phyloP scores from a whole-genome alignment of 2,329 filamentous ascomycete species.

The Biscogniauxia mediterranea region DNA sequence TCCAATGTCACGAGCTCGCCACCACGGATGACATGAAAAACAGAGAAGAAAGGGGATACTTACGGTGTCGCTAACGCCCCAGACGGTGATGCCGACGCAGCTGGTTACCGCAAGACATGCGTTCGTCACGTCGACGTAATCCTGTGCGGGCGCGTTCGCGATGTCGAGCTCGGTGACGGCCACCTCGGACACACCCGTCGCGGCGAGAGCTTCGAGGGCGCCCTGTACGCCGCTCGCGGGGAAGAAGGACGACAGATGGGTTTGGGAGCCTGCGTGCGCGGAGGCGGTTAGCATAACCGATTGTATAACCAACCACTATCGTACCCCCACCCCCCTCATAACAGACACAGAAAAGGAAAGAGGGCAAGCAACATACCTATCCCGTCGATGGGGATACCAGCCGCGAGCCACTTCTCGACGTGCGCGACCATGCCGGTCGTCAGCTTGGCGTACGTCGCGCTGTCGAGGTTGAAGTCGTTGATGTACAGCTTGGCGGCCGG shows the following conservation, averaged over 20 bases:
- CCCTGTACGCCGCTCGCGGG: conserved; percentile 36
- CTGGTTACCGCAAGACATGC: conserved; percentile 46
- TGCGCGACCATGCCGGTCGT: conserved; percentile 44
- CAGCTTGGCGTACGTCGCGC: conserved; percentile 54
- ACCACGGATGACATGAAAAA: neutral
- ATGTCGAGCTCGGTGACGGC: conserved; percentile 59
- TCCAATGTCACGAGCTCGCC: neutral
- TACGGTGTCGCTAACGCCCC: conserved; percentile 26
- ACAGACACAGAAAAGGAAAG: neutral
- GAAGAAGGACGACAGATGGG: conserved; percentile 42
- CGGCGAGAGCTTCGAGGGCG: conserved; percentile 45
- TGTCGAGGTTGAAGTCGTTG: conserved; percentile 68
- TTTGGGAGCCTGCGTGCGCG: conserved; percentile 43
- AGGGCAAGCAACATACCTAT: conserved; percentile 31
- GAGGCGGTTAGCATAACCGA: neutral
- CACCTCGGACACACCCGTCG: conserved; percentile 42
- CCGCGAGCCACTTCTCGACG: conserved; percentile 48
- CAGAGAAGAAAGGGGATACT: neutral
- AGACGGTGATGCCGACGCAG: conserved; percentile 52
- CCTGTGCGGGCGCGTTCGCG: conserved; percentile 40
- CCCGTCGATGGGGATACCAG: conserved; percentile 55
- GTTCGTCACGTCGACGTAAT: conserved; percentile 42
- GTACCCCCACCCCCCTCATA: too few relatives aligned
- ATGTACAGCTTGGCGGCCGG: conserved; percentile 67
- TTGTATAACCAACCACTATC: too few relatives aligned